These are phyloP conservation scores for Aspergillus sp. DNA, from an alignment of 2,329 filamentous ascomycete species.

Conservation along the genomic window DNA sequence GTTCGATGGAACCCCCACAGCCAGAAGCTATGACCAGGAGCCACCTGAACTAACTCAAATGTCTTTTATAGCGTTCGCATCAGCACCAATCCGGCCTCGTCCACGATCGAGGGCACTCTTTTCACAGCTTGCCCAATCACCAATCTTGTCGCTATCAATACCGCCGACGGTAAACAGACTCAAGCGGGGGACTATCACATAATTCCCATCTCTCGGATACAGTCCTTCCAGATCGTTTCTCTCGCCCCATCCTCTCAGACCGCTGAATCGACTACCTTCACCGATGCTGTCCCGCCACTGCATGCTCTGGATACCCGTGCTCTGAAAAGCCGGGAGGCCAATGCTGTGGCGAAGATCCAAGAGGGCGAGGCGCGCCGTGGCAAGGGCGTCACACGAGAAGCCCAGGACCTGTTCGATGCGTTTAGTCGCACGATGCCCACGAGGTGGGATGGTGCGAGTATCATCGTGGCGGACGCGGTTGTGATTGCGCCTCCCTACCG, in stretches of 20 bases:
- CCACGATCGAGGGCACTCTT: conserved; percentile 60
- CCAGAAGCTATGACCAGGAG: neutral
- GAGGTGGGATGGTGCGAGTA: conserved; percentile 59
- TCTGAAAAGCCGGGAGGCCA: conserved; percentile 56
- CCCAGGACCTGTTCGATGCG: conserved; percentile 64
- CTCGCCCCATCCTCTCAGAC: conserved; percentile 33
- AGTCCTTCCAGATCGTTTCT: conserved; percentile 56
- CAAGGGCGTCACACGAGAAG: conserved; percentile 61
- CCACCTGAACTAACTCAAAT: conserved; percentile 1
- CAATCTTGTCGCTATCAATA: conserved; percentile 63
- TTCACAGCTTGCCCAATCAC: conserved; percentile 63
- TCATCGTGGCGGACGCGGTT: conserved; percentile 62
- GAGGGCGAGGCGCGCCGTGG: conserved; percentile 59
- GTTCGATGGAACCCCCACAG: neutral
- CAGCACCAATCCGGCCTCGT: conserved; percentile 53
- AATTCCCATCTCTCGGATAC: conserved; percentile 60
- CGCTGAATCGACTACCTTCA: conserved; percentile 42
- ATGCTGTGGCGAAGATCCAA: conserved; percentile 56
- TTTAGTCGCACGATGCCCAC: conserved; percentile 61
- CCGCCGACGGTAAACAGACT: conserved; percentile 37
- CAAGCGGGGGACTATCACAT: conserved; percentile 59
- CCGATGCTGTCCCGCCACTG: conserved; percentile 46
- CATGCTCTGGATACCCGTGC: conserved; percentile 55
- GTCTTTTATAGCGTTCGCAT: conserved; percentile 53
- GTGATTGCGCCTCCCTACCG: conserved; percentile 60